Base-by-base conservation (phyloP, 495 filamentous ascomycete species). In the Pyronema domesticum region DNA sequence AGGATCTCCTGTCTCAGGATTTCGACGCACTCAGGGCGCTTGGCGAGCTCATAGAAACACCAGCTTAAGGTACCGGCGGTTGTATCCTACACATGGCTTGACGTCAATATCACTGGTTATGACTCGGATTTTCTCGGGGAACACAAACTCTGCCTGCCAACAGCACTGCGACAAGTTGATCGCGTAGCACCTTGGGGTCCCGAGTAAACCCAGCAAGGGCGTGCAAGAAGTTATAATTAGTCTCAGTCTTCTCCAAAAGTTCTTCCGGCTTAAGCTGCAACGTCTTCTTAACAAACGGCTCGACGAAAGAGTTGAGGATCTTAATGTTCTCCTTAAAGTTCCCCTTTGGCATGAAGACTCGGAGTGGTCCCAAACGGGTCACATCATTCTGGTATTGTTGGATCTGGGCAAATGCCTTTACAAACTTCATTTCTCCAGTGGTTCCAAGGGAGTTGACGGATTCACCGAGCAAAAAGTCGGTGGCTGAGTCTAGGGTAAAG, bases 401-500 rank as follows among this genome's bases (percentile, higher is more conserved):
- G 15, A 84, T 80, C 58, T 84, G 80, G 62, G 69, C 72, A 65
- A 91, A 89, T 11, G 82, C 80, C 46, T 80, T 74, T n/a, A 81
- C 82, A 63, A 91, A 89, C 1, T 68, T 54, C 13, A 17, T 11
- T 3, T 10, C 37, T 43, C 36, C 36, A 35, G 50, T 40, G 51
- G 73, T 74, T n/a, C 70, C 69, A n/a, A 89, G 71, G 59, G 79
- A 86, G 56, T 83, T 74, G 11, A 85, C 78, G 50, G 79, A 78
- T 46, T 80, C 70, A 11, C 89, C 89, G n/a, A 94, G 74, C 36
- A 95, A 69, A 64, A 91, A 94, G 55, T 89, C 83, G 11, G 88
- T 91, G 1, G 85, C 80, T 1, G 80, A 71, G 65, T 95, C 88
- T 8, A 95, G 71, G 0, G 86, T 89, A 58, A 81, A 85, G 7